A percentile compares a stretch with the other conserved stretches of the same genome.
These are phyloP conservation scores for Tetragonia tetragonoides DNA, from an alignment of 148 eudicot genomes.

Conservation along the genomic window DNA sequence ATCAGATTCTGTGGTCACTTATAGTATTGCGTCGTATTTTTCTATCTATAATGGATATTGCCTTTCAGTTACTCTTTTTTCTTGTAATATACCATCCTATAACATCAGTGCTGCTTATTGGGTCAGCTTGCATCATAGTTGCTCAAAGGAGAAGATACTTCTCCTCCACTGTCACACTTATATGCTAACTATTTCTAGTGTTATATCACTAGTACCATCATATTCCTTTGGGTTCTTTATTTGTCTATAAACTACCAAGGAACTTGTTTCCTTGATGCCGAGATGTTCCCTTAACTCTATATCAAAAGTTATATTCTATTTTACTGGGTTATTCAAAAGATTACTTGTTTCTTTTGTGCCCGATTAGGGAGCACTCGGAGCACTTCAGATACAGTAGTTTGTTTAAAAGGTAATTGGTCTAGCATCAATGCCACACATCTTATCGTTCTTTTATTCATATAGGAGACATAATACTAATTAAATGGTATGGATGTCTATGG, in stretches of 20 bases:
- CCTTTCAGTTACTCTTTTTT: not conserved
- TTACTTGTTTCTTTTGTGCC: not conserved
- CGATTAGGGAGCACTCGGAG: conserved; percentile 4
- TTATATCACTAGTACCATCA: not conserved
- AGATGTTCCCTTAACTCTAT: conserved; percentile 22
- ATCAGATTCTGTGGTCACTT: not conserved
- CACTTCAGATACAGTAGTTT: conserved; percentile 5
- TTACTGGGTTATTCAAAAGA: not conserved
- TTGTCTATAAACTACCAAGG: not conserved
- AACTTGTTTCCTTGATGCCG: conserved; percentile 20
- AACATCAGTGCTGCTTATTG: not conserved
- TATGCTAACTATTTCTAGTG: not conserved
- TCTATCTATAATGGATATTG: not conserved
- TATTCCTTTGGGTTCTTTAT: not conserved
- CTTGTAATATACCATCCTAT: conserved; percentile 10
- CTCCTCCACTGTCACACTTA: conserved; percentile 4
- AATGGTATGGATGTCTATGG: not conserved
- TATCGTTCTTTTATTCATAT: not conserved
- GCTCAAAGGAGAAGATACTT: not conserved
- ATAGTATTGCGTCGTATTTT: not conserved
- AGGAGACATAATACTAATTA: conserved; percentile 8
- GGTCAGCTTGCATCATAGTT: conserved; percentile 1
- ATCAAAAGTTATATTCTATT: conserved; percentile 13
- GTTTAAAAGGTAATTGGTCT: conserved; percentile 7
- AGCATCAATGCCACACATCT: conserved; percentile 11